Conservation (phyloP, 1,284 basidiomycete species). For the Phlebopus sp. region DNA sequence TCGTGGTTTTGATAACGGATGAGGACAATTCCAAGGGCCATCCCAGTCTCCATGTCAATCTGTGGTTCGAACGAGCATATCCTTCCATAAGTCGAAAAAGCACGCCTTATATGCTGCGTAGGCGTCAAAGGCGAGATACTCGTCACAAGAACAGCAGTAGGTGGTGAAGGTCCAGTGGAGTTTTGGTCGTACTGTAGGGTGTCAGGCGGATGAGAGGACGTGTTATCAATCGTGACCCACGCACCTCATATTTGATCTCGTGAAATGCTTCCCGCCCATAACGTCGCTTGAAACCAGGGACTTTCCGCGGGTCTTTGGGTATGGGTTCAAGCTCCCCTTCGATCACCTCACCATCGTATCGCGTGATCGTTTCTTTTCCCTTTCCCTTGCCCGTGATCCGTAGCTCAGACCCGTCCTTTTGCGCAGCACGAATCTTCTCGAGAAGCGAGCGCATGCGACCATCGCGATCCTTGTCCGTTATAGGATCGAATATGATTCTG, state of each 20-base stretch:
- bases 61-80: conserved; percentile 77
- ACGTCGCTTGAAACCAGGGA: conserved; percentile 39
- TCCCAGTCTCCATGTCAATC: conserved; percentile 78
- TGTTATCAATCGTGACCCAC: conserved; percentile 25
- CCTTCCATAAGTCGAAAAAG: conserved; percentile 68
- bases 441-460: conserved; percentile 48
- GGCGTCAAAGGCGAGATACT: conserved; percentile 74
- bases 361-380: conserved; percentile 54
- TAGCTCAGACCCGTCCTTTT: conserved; percentile 37
- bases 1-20: conserved; percentile 65
- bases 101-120: conserved; percentile 61
- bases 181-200: conserved; percentile 68
- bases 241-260: conserved; percentile 60
- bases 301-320: conserved; percentile 57
- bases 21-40: conserved; percentile 79
- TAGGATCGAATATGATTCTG: conserved; percentile 64
- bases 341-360: conserved; percentile 58
- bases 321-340: conserved; percentile 44
- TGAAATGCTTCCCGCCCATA: conserved; percentile 45
- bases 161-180: conserved; percentile 74
- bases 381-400: conserved; percentile 61
- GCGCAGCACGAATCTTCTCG: conserved; percentile 46
- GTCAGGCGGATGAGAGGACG: conserved; percentile 1
- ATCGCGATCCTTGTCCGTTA: conserved; percentile 46
- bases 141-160: conserved; percentile 72